Percentiles rank a stretch among this genome's conserved stretches.
Evolutionary conservation across 495 filamentous ascomycete genomes (phyloP).

Genomic region (Neurospora sp.): DNA sequence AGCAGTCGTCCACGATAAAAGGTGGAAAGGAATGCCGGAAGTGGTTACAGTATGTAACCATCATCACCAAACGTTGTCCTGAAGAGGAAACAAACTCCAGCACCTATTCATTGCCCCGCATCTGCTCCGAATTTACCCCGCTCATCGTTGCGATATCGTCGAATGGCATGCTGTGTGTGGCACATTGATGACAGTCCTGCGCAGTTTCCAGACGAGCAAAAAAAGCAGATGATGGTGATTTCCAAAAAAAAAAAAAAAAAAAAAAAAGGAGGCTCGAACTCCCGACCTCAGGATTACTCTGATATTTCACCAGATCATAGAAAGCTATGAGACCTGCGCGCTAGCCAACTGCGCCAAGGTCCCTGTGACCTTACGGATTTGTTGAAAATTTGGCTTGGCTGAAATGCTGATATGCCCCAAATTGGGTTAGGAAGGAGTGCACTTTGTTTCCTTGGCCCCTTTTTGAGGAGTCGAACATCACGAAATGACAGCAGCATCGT

Average conservation of each 20-base stretch:
- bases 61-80: neutral
- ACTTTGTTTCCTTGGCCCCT: neutral
- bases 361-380: neutral
- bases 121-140: neutral
- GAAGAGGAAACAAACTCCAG: neutral
- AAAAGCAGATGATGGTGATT: neutral
- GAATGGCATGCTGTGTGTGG: neutral
- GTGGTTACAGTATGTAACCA: neutral
- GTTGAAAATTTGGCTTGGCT: neutral
- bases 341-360: neutral
- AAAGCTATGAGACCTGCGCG: neutral
- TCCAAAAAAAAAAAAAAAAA: neutral
- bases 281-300: neutral
- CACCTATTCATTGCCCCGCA: neutral
- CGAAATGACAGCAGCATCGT: neutral
- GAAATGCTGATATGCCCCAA: neutral
- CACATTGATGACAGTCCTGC: neutral
- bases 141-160: neutral
- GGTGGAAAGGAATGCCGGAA: neutral
- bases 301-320: neutral
- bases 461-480: neutral
- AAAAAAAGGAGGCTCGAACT: neutral
- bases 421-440: neutral
- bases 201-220: neutral
- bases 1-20: neutral